Evolutionary conservation across 495 filamentous ascomycete species (phyloP), one percentile per base, ranked within the genome.

Genomic region (Tuber umbilicatum): DNA sequence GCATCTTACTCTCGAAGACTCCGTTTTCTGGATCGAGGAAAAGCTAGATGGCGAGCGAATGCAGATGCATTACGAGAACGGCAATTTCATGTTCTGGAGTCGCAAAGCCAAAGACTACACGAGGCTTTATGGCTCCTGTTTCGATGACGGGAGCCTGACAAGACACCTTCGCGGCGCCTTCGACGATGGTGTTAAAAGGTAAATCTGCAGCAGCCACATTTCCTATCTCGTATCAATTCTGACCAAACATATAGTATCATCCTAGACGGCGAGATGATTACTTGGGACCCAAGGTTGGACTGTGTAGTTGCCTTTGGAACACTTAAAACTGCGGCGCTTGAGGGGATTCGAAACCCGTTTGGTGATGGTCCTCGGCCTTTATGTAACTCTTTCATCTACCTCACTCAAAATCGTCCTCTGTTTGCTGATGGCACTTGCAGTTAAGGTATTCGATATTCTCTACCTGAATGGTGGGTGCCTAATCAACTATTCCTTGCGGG

Each of bases 181-280:
- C 80, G 85, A 89, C 23, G 86, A 89, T 9, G 89, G 90, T 0
- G 94, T 98, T 14, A 85, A 90, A 68, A 89, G 78, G 78, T 80
- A 50, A 19, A 43, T 68, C 31, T 35, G 37, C 12, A 31, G 31
- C 38, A 5, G 21, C 39, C 17, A 17, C 41, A 68, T 55, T 38
- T 60, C 17, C 69, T 1, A 47, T 16, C 35, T 35, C 2, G n/a
- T 23, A 27, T 39, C n/a, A 45, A 23, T 69, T 39, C 78, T 79
- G 43, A 79, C 42, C n/a, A 42, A 45, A 45, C 5, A 31, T 2
- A 10, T 19, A 93, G 93, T 80, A 87, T 97, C 79, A 97, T 99
- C 42, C 86, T 99, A 3, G 95, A 99, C 79, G 95, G 95, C 16
- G 95, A 99, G 83, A 99, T 99, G 95, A 92, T 99, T 72, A 97